A percentile compares a stretch with the other conserved stretches of the same genome.
Conservation (phyloP, 352 stramenopile species). For the Labyrinthula sp. region DNA sequence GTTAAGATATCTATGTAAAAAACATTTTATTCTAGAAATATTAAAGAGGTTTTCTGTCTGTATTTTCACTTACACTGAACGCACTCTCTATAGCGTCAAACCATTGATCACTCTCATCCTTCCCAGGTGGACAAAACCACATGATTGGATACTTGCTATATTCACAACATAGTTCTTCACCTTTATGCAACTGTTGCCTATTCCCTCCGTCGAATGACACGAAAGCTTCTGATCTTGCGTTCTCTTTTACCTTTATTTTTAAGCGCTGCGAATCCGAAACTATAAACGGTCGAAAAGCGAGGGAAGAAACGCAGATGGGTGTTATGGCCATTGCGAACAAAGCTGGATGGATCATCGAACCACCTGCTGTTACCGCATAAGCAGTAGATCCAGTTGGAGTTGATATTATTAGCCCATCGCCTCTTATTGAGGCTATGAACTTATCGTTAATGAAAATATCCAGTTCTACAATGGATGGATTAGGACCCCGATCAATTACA, state of each 20-base stretch:
- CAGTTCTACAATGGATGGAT: conserved; percentile 66
- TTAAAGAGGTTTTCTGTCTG: no score
- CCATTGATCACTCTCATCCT: conserved; percentile 71
- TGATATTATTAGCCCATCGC: conserved; percentile 94
- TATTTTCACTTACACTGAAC: no score
- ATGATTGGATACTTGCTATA: conserved; percentile 61
- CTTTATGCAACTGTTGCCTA: conserved; percentile 53
- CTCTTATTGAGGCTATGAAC: conserved; percentile 56
- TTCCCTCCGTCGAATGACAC: conserved; percentile 72
- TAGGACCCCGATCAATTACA: conserved; percentile 73
- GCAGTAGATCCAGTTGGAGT: conserved; percentile 90
- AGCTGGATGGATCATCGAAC: conserved; percentile 85
- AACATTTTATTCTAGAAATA: no score
- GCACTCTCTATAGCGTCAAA: conserved; percentile 68
- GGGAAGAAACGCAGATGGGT: conserved; percentile 88
- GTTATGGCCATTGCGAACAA: conserved; percentile 90
- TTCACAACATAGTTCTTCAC: conserved; percentile 54
- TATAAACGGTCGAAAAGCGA: conserved; percentile 68
- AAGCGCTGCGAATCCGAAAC: conserved; percentile 65
- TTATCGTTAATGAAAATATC: conserved; percentile 86
- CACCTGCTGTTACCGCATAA: conserved; percentile 87
- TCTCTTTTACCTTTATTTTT: conserved; percentile 60
- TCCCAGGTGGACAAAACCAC: conserved; percentile 55
- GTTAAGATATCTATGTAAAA: no score
- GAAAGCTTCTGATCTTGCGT: conserved; percentile 39